These are phyloP conservation scores for Penicillium tannophilum DNA, from an alignment of 495 filamentous ascomycete genomes.

Conservation along the genomic window DNA sequence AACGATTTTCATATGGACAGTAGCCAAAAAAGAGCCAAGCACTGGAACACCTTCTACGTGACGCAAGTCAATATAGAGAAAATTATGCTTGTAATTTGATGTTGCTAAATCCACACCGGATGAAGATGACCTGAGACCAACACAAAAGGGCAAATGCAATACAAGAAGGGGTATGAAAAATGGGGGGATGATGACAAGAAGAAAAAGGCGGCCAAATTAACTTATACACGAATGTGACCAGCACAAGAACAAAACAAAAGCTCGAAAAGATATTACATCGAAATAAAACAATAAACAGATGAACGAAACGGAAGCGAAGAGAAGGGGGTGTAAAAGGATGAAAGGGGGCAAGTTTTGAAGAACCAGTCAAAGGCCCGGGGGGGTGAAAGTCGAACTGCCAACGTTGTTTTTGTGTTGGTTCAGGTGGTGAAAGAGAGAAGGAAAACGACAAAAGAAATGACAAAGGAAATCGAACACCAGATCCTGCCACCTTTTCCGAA, in stretches of 20 bases:
- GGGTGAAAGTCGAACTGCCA: conserved; percentile 11
- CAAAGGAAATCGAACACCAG: conserved; percentile 27
- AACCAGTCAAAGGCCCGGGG: conserved; percentile 7
- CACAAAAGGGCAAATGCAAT: conserved; percentile 31
- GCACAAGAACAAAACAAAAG: conserved; percentile 26
- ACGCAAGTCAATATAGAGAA: not conserved
- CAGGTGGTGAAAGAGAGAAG: conserved; percentile 14
- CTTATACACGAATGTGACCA: conserved; percentile 41
- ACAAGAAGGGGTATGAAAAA: conserved; percentile 36
- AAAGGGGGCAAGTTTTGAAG: conserved; percentile 13
- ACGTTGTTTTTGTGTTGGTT: conserved; percentile 15
- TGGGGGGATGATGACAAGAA: conserved; percentile 24
- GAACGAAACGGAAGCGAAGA: conserved; percentile 9
- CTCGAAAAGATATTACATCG: conserved; percentile 32
- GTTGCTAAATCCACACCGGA: conserved; percentile 22
- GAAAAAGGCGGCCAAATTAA: conserved; percentile 30
- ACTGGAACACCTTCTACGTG: not conserved
- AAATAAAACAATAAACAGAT: conserved; percentile 20
- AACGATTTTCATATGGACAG: not conserved
- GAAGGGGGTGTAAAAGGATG: conserved; percentile 8
- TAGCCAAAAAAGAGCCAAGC: not conserved
- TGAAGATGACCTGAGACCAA: conserved; percentile 29
- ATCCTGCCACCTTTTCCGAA: conserved; percentile 22
- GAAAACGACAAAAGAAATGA: conserved; percentile 21
- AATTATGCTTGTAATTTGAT: conserved; percentile 24